phyloP scores from a whole-genome alignment of 257 asterid genomes.

The Paraleonurus japonicus region DNA sequence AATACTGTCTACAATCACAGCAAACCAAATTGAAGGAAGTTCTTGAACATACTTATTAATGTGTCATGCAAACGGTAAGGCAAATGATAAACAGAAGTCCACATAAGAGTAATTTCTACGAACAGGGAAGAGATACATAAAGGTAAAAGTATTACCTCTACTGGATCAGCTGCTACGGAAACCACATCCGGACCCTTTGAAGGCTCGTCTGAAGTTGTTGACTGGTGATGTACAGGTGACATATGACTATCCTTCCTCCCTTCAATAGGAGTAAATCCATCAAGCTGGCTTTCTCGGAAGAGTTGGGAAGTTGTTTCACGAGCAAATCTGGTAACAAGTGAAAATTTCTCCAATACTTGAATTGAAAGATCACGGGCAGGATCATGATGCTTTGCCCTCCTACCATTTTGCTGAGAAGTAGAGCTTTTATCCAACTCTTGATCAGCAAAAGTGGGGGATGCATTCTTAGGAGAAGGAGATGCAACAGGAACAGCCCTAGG shows the following conservation, averaged over 20 bases:
- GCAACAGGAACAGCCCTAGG: conserved; percentile 67
- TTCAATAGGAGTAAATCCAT: conserved; percentile 56
- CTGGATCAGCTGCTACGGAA: conserved; percentile 66
- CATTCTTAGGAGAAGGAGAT: conserved; percentile 49
- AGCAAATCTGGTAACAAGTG: conserved; percentile 95
- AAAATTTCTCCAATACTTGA: conserved; percentile 92
- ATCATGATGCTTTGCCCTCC: conserved; percentile 68
- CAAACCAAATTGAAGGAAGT: not conserved
- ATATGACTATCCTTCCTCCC: conserved; percentile 50
- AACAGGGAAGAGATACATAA: conserved; percentile 1
- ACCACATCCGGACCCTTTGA: conserved; percentile 40
- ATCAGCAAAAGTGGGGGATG: conserved; percentile 42
- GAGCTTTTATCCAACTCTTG: conserved; percentile 46
- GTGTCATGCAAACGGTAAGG: not conserved
- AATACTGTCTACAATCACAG: conserved; percentile 16
- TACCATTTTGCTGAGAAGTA: conserved; percentile 53
- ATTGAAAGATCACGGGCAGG: conserved; percentile 90
- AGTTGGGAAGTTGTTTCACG: conserved; percentile 99
- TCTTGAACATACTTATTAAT: not conserved
- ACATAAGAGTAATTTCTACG: conserved; percentile 6
- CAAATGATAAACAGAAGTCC: conserved; percentile 11
- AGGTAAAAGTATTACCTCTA: conserved; percentile 55
- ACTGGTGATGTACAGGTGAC: conserved; percentile 33
- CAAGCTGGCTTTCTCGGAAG: conserved; percentile 69
- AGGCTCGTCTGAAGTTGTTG: conserved; percentile 41